These are phyloP conservation scores for Solanum bukasovii DNA, from an alignment of 257 asterid genomes.

Conservation along the genomic window DNA sequence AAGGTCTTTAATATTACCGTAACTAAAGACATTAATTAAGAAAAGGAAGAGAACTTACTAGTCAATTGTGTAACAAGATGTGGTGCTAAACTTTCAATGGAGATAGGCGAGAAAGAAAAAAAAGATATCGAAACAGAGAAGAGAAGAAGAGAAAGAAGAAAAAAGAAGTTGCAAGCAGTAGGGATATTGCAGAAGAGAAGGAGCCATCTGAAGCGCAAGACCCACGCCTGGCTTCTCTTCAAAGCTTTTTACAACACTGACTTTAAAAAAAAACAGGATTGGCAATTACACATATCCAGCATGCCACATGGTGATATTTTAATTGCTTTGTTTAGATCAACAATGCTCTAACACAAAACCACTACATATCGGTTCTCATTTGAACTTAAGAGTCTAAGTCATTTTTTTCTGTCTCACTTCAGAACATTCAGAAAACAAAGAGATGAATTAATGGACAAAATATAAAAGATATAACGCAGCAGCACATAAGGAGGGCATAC, in stretches of 20 bases:
- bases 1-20: not conserved
- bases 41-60: not conserved
- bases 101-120: not conserved
- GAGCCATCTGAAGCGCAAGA: not conserved
- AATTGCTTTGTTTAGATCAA: not conserved
- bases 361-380: not conserved
- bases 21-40: not conserved
- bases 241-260: not conserved
- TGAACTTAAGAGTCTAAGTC: not conserved
- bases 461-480: not conserved
- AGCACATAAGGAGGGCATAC: not conserved
- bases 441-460: not conserved
- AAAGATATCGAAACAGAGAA: too few relatives aligned
- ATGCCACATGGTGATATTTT: not conserved
- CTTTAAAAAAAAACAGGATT: not conserved
- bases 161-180: not conserved
- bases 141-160: not conserved
- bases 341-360: not conserved
- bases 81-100: not conserved
- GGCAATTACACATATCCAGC: not conserved
- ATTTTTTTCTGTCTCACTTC: not conserved
- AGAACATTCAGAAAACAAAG: not conserved
- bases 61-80: not conserved
- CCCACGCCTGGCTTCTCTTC: not conserved
- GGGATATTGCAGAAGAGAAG: not conserved